Conservation (phyloP, 2,329 filamentous ascomycete genomes). For the Orbilia blumenaviensis region DNA sequence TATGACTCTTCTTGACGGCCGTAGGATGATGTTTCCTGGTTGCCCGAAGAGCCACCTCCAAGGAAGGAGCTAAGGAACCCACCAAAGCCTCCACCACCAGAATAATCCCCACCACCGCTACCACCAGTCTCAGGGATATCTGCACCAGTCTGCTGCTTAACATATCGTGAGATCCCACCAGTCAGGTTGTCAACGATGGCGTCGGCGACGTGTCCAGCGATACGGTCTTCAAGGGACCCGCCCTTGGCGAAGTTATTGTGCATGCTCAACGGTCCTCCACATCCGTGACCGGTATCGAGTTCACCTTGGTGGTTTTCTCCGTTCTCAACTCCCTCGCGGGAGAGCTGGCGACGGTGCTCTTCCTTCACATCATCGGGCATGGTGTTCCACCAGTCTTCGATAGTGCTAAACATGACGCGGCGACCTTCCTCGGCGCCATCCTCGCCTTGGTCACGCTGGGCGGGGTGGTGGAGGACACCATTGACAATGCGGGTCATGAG, state of each 20-base stretch:
- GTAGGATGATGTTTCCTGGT: conserved; percentile 65
- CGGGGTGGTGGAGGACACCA: conserved; percentile 88
- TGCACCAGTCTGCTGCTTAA: conserved; percentile 58
- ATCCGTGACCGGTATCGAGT: conserved; percentile 82
- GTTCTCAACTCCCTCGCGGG: conserved; percentile 77
- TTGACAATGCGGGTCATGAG: conserved; percentile 79
- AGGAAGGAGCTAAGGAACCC: conserved; percentile 73
- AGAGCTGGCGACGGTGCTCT: conserved; percentile 77
- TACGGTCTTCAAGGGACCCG: conserved; percentile 68
- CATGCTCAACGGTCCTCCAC: conserved; percentile 76
- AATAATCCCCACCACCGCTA: conserved; percentile 61
- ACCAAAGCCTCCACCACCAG: conserved; percentile 71
- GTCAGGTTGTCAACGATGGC: conserved; percentile 56
- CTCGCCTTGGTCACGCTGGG: conserved; percentile 74
- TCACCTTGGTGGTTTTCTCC: conserved; percentile 83
- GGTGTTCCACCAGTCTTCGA: conserved; percentile 82
- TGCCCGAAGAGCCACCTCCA: conserved; percentile 65
- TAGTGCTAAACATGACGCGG: conserved; percentile 77
- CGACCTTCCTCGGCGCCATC: conserved; percentile 79
- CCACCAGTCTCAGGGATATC: conserved; percentile 46
- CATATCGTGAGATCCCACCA: conserved; percentile 59
- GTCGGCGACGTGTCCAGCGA: conserved; percentile 66
- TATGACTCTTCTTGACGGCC: conserved; percentile 70
- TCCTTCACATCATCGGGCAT: conserved; percentile 72
- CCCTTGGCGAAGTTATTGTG: conserved; percentile 69